phyloP scores from a whole-genome alignment of 768 basidiomycete genomes.

The Kockovaella imperatae region DNA sequence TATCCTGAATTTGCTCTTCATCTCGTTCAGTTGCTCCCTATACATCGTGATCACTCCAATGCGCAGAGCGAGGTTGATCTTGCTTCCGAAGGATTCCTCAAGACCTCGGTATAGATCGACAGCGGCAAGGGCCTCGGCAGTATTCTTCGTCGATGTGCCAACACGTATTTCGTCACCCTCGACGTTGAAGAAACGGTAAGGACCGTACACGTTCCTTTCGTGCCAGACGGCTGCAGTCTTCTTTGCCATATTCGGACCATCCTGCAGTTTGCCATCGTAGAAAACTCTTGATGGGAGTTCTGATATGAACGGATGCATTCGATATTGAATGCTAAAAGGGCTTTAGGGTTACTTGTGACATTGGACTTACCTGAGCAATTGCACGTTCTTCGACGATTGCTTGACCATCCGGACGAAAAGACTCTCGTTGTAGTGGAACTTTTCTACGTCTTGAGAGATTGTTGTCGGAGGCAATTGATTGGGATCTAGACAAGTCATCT shows the following conservation, averaged over 20 bases:
- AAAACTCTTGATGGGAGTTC: conserved; percentile 78
- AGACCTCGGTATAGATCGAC: conserved; percentile 68
- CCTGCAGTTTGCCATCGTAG: conserved; percentile 67
- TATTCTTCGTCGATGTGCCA: conserved; percentile 69
- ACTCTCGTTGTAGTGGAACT: conserved; percentile 69
- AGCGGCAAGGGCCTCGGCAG: conserved; percentile 64
- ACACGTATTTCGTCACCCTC: conserved; percentile 59
- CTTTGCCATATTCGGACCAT: conserved; percentile 78
- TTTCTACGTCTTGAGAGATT: conserved; percentile 56
- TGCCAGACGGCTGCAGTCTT: conserved; percentile 89
- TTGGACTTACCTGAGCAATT: conserved; percentile 67
- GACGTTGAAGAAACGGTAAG: conserved; percentile 85
- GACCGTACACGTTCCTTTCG: conserved; percentile 61
- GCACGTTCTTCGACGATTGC: conserved; percentile 70
- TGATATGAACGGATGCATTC: conserved; percentile 97
- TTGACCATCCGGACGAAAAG: conserved; percentile 86
- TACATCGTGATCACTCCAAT: conserved; percentile 87
- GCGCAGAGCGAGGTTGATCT: conserved; percentile 52
- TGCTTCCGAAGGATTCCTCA: conserved; percentile 51
- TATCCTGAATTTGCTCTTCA: conserved; percentile 61
- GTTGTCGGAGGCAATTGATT: conserved; percentile 90
- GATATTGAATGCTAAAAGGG: conserved; percentile 82
- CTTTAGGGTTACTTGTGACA: not conserved
- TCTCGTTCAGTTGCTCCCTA: conserved; percentile 72
- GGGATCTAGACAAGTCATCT: conserved; percentile 40